Base-by-base conservation (phyloP, 2,329 filamentous ascomycete species). In the Proliferodiscus dingleyae region DNA sequence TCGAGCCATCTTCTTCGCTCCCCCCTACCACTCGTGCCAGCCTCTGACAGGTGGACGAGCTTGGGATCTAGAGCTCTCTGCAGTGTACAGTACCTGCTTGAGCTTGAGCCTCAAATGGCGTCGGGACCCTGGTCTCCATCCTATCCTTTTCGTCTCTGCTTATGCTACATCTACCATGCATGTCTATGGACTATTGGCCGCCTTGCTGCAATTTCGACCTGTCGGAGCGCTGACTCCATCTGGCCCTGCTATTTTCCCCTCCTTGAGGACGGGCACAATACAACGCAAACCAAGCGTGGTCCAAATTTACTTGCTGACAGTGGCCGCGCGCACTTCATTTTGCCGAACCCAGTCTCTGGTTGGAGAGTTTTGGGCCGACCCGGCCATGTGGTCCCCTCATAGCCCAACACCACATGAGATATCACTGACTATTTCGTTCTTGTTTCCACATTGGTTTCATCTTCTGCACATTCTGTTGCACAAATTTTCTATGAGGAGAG, bases 271-370 rank as follows among this genome's bases (percentile, higher is more conserved):
- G 29, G 8, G 29, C 15, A 32, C 29, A n/a, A 34, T 16, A 9
- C 8, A 15, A 2, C 29, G 5, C 11, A n/a, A 30, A 2, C 18
- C n/a, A 4, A 37, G 34, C 34, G 22, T 37, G 15, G n/a, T 37
- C 34, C 19, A 23, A 37, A 37, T 37, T 23, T 23, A 37, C 33
- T 21, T 37, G 34, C 34, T 37, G 34, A 37, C 34, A 21, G 34
- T 15, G 15, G n/a, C 16, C 10, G 16, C 32, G 16, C 32, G n/a
- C n/a, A n/a, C n/a, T n/a, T n/a, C n/a, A n/a, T n/a, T n/a, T n/a
- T n/a, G n/a, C n/a, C n/a, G n/a, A n/a, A n/a, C n/a, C n/a, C n/a
- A n/a, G n/a, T n/a, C n/a, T n/a, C n/a, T n/a, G n/a, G n/a, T n/a
- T 34, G 32, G 16, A 34, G 32, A 34, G 2, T 34, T 23, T 21